A percentile compares a stretch with the other conserved stretches of the same genome.
Evolutionary conservation across 1,284 basidiomycete species (phyloP).

Genomic region (Ganoderma boninense): DNA sequence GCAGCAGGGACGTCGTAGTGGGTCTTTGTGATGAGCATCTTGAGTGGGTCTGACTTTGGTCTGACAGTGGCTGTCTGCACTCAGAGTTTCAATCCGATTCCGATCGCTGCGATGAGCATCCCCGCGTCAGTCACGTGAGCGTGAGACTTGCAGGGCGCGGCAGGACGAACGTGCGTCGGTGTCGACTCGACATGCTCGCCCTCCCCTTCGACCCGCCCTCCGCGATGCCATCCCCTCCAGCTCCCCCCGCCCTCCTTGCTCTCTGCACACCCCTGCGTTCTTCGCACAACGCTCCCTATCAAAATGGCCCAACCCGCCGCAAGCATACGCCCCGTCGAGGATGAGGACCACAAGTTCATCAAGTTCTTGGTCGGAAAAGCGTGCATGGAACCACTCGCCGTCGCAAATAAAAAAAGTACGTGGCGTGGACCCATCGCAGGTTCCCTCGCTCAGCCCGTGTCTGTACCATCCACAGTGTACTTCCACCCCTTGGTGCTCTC

Average conservation of each 20-base stretch:
- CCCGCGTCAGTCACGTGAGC: slow-evolving; percentile 11
- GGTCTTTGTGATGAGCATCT: slow-evolving; percentile 82
- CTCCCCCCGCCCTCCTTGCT: slow-evolving; percentile 3
- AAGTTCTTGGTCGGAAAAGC: slow-evolving; percentile 75
- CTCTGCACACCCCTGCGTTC: not conserved
- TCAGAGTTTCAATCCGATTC: too few relatives aligned
- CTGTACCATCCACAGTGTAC: slow-evolving; percentile 55
- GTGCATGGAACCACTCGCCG: slow-evolving; percentile 74
- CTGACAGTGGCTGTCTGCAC: too few relatives aligned
- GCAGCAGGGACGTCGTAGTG: slow-evolving; percentile 79
- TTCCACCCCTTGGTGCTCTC: slow-evolving; percentile 64
- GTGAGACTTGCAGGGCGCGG: not conserved
- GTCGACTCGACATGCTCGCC: too few relatives aligned
- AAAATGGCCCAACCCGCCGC: slow-evolving; percentile 45
- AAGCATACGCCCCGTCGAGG: slow-evolving; percentile 62
- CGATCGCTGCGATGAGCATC: too few relatives aligned
- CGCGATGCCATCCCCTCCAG: slow-evolving; percentile 4
- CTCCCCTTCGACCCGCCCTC: not conserved
- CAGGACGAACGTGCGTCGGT: slow-evolving; percentile 25
- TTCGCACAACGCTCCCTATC: not conserved
- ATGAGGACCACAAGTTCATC: slow-evolving; percentile 63
- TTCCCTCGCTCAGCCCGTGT: not conserved
- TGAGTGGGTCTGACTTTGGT: not conserved
- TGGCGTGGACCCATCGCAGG: slow-evolving; percentile 15
- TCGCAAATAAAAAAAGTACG: slow-evolving; percentile 72